Percentiles rank a stretch among this genome's conserved stretches.
Conservation (phyloP, 2,329 filamentous ascomycete genomes). For the Epichloe elymi region DNA sequence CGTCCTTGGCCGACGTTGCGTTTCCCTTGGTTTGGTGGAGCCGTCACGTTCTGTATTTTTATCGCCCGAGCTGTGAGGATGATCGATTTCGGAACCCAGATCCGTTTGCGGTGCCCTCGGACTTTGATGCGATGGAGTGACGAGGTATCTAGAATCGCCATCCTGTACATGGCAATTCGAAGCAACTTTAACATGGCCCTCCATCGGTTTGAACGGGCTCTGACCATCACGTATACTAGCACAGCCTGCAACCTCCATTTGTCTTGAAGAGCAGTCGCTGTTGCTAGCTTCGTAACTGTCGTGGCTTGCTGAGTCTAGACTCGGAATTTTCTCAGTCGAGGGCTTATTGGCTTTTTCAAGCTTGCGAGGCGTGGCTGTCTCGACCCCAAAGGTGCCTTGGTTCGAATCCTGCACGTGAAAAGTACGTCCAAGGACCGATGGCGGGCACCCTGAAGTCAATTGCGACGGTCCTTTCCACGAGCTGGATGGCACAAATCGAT, state of each 20-base stretch:
- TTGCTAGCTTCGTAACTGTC: background rate
- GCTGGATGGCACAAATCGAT: conserved; percentile 12
- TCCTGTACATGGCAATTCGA: background rate
- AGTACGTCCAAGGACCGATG: background rate
- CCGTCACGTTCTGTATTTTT: background rate
- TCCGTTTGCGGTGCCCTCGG: conserved; percentile 9
- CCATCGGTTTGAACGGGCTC: background rate
- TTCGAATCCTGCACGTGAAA: background rate
- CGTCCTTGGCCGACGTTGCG: conserved; percentile 18
- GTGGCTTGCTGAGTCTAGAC: background rate
- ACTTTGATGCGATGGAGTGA: conserved; percentile 7
- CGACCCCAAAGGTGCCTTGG: background rate
- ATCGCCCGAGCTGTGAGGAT: background rate
- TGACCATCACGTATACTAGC: background rate
- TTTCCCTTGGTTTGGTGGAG: background rate
- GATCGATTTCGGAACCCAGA: background rate
- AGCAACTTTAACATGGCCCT: background rate
- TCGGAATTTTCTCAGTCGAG: background rate
- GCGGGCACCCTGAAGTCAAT: conserved; percentile 1
- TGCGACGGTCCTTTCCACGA: conserved; percentile 13
- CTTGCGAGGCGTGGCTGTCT: background rate
- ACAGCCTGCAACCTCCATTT: background rate
- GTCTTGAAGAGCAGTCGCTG: background rate
- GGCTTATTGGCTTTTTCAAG: background rate
- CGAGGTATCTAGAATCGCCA: background rate